phyloP scores from a whole-genome alignment of 768 basidiomycete species.

The Kwoniella heveanensis region DNA sequence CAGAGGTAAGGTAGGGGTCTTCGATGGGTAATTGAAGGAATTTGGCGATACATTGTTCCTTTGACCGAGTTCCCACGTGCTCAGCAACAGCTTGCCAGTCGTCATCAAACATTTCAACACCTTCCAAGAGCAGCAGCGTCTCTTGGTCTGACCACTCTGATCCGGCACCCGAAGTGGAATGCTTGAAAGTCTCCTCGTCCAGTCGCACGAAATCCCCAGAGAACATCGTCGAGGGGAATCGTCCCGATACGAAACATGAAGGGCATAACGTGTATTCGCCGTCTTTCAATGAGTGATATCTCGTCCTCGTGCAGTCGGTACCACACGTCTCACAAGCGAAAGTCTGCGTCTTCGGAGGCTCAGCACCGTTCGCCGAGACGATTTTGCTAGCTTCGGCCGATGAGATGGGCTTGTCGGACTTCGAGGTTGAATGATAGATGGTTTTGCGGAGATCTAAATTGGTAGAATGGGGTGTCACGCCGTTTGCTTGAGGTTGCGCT shows the following conservation, averaged over 20 bases:
- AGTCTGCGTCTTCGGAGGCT: constrained; percentile 58
- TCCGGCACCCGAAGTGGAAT: constrained; percentile 56
- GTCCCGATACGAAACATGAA: constrained; percentile 91
- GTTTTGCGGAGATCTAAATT: constrained; percentile 78
- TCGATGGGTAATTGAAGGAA: constrained; percentile 97
- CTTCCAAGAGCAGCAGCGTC: constrained; percentile 83
- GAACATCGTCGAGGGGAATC: constrained; percentile 95
- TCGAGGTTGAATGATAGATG: constrained; percentile 79
- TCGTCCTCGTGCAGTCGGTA: constrained; percentile 80
- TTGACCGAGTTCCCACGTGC: constrained; percentile 85
- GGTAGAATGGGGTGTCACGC: constrained; percentile 54
- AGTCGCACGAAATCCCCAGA: constrained; percentile 85
- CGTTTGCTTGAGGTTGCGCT: constrained; percentile 41
- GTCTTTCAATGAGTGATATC: constrained; percentile 91
- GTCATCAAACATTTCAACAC: constrained; percentile 96
- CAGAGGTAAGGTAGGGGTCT: constrained; percentile 78
- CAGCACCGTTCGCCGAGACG: constrained; percentile 57
- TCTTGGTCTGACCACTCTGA: constrained; percentile 91
- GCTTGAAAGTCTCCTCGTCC: constrained; percentile 55
- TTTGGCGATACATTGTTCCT: constrained; percentile 92
- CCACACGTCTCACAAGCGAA: constrained; percentile 93
- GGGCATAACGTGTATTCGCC: constrained; percentile 88
- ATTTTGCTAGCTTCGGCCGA: constrained; percentile 65
- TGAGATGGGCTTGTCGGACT: constrained; percentile 72
- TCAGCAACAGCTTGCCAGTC: constrained; percentile 92